Evolutionary conservation across 2,329 filamentous ascomycete genomes (phyloP).

Genomic region (Pyricularia pennisetigena): DNA sequence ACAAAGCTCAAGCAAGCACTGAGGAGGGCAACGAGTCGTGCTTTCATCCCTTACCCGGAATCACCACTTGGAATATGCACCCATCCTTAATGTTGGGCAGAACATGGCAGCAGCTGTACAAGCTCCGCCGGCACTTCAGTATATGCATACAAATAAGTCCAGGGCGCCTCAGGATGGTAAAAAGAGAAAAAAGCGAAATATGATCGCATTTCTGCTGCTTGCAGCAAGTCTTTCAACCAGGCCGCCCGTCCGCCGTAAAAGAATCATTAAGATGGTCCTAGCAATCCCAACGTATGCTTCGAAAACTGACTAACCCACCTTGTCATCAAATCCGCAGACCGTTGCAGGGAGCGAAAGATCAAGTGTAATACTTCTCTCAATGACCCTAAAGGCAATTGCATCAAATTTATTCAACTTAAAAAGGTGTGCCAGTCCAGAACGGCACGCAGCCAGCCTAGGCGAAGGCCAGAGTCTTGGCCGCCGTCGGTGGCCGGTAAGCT

Average conservation of each 20-base stretch:
- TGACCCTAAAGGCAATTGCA: constrained; percentile 67
- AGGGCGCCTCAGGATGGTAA: constrained; percentile 34
- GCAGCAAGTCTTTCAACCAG: constrained; percentile 55
- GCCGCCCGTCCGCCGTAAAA: no score
- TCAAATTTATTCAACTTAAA: constrained; percentile 87
- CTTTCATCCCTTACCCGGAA: constrained; percentile 36
- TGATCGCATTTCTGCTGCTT: constrained; percentile 89
- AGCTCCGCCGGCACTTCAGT: constrained; percentile 2
- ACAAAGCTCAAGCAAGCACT: no score
- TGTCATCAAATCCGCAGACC: constrained; percentile 43
- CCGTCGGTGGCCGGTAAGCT: constrained; percentile 26
- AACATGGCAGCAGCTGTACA: constrained; percentile 14
- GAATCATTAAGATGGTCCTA: neutral
- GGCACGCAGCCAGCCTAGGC: constrained; percentile 60
- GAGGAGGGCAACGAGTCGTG: constrained; percentile 12
- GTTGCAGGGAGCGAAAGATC: constrained; percentile 90
- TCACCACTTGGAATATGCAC: constrained; percentile 36
- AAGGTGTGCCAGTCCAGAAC: constrained; percentile 91
- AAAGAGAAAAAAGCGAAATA: constrained; percentile 59
- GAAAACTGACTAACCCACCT: neutral
- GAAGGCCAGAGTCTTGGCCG: constrained; percentile 29
- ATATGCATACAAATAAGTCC: constrained; percentile 16
- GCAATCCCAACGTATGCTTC: neutral
- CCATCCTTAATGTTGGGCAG: constrained; percentile 35
- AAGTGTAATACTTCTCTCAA: constrained; percentile 73